Evolutionary conservation across 352 stramenopile species (phyloP), one percentile per base, ranked within the genome.

Genomic region (Saprolegnia parasitica): DNA sequence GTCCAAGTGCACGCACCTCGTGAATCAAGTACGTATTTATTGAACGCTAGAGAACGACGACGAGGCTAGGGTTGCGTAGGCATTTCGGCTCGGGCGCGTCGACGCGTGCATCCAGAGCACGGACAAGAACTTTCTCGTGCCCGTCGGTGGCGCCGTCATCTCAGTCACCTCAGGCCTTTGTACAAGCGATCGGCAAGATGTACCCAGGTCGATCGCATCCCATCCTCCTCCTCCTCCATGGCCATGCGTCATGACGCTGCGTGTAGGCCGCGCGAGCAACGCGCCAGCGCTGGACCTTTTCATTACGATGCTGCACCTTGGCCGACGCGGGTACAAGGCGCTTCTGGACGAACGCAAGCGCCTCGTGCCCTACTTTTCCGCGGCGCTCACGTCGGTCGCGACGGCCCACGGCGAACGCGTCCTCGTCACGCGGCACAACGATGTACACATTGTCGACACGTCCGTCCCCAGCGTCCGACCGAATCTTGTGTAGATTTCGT

Each of bases 91-190:
- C 29, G 96, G 95, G 5, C 84, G 95, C 45, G 97, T 99, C 8
- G 97, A 99, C 81, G 91, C 92, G 9, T 87, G 99, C 50, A 93
- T 99, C 32, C 97, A 98, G 74, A 98, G 89, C 71, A 98, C 98
- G 2, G 97, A 99, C 83, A 99, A 99, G 76, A 99, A 99, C 77
- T 99, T 99, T 76, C 77, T 99, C 62, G 93, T 99, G 49, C 97
- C 97, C 2, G 96, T 99, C 0, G 96, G 95, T 29, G 93, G 90
- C 23, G 80, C 88, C n/a, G 89, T 98, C 74, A 81, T 97, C 35
- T 82, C 78, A 60, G 88, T 86, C 26, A 73, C 86, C 1, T 35
- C 68, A 83, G 24, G 81, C 80, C 26, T 67, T 98, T 5, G 84
- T 98, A 71, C 73, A 86, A 26, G 75, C 71, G 42, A 81, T 99